Evolutionary conservation across 495 filamentous ascomycete species (phyloP), one percentile per base, ranked within the genome.

Genomic region (Pyrenula aspistea): DNA sequence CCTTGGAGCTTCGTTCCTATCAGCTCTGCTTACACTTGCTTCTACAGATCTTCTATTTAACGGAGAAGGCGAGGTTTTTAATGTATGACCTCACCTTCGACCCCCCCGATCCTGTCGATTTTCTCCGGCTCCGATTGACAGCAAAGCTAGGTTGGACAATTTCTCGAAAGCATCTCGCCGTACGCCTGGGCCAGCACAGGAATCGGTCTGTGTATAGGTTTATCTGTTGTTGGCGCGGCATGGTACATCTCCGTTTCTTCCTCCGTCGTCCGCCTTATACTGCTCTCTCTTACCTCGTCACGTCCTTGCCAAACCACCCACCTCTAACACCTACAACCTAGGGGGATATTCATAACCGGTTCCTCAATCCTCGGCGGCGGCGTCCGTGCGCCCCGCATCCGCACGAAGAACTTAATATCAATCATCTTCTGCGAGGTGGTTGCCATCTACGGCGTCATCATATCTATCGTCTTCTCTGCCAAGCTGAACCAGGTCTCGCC

Each of bases 351-450:
- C 76, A 89, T 96, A 55, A 96, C 93, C 11, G 94, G 94, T 63
- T 95, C 91, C n/a, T 96, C 91, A 53, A 99, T 99, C 67, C 78
- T 99, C 60, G 94, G 94, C 58, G 94, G 87, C 59, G 94, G 94
- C 73, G 94, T 99, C 67, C 87, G 85, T 63, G 93, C 94, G 24
- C 94, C 93, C 20, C 83, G 93, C 61, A 97, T 99, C 68, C 87
- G 92, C 62, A 99, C 94, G 55, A 99, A 99, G 83, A 99, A 97
- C 74, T 70, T 99, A 58, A 96, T 99, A 67, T 97, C 94, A 62
- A 97, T 99, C 75, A 96, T 99, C 75, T 99, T 99, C 80, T 99
- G 94, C 75, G 94, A 99, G 73, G 94, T 97, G 61, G 94, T 99
- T 60, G 94, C 94, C 65, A 99, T 99, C 69, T 99, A 99, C 78